Percentiles rank a stretch among this genome's conserved stretches.
Conservation (phyloP, 768 basidiomycete species). For the Termitomyces sp. region DNA sequence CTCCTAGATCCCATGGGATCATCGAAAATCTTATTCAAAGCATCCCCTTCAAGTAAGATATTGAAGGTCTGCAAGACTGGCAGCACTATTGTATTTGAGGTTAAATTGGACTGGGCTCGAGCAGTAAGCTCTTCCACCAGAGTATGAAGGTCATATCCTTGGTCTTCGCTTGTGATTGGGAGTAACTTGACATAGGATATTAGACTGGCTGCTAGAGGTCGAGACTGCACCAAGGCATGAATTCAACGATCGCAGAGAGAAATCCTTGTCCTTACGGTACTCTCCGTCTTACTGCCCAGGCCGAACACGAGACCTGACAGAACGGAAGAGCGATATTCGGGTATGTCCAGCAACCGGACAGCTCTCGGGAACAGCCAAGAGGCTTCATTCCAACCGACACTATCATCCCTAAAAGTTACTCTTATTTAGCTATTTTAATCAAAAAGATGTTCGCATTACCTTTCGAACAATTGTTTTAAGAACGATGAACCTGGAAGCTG, state of each 20-base stretch:
- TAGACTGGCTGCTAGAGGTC: conserved; percentile 58
- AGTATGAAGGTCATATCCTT: conserved; percentile 41
- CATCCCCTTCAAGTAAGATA: conserved; percentile 65
- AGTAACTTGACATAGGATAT: conserved; percentile 50
- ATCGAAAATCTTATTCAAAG: conserved; percentile 43
- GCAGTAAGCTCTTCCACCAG: conserved; percentile 55
- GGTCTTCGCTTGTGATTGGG: conserved; percentile 29
- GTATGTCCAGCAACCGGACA: conserved; percentile 58
- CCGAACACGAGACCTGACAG: conserved; percentile 74
- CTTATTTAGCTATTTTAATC: background rate
- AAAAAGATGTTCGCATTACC: conserved; percentile 26
- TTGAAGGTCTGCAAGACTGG: conserved; percentile 77
- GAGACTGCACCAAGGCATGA: conserved; percentile 45
- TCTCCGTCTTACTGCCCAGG: conserved; percentile 78
- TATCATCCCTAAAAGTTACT: conserved; percentile 26
- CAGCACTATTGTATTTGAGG: conserved; percentile 71
- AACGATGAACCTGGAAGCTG: conserved; percentile 39
- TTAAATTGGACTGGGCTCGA: conserved; percentile 46
- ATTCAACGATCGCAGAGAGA: background rate
- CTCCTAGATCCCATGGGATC: conserved; percentile 41
- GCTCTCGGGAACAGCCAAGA: conserved; percentile 72
- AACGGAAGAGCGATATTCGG: conserved; percentile 54
- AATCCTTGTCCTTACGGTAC: conserved; percentile 55
- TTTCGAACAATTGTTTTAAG: conserved; percentile 48
- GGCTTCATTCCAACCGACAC: conserved; percentile 63